phyloP scores from a whole-genome alignment of 202 grass and related monocot species.

The Hordeum pubiflorum region DNA sequence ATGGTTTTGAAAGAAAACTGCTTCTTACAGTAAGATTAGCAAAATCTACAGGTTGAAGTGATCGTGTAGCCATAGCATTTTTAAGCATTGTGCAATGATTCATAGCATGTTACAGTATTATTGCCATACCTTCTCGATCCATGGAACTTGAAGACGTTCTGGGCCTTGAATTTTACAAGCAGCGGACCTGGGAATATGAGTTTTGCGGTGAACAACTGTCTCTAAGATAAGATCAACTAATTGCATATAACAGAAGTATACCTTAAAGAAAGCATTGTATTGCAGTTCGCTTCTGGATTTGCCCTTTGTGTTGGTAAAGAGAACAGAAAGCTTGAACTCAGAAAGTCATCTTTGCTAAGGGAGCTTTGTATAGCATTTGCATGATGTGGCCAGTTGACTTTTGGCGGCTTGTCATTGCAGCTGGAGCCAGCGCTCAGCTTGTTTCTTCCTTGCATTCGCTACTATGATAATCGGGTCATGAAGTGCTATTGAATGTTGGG shows the following conservation, averaged over 20 bases:
- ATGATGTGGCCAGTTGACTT: constrained; percentile 60
- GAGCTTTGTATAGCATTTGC: constrained; percentile 38
- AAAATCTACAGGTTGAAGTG: constrained; percentile 1
- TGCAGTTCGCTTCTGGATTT: constrained; percentile 24
- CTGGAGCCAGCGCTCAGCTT: constrained; percentile 13
- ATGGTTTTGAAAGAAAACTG: background rate
- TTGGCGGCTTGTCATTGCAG: constrained; percentile 37
- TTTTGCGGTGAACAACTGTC: background rate
- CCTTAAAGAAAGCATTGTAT: constrained; percentile 53
- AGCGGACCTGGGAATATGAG: constrained; percentile 40
- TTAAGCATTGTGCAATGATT: background rate
- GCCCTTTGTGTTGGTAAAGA: constrained; percentile 75
- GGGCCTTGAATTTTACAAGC: constrained; percentile 46
- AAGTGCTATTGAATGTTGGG: background rate
- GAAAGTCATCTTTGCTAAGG: constrained; percentile 45
- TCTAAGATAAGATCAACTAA: background rate
- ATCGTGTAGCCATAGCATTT: background rate
- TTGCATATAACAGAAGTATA: constrained; percentile 18
- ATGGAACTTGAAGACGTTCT: constrained; percentile 46
- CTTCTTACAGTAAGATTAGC: background rate
- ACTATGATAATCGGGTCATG: background rate
- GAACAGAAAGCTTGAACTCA: constrained; percentile 71
- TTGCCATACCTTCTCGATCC: constrained; percentile 61
- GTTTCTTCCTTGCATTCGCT: constrained; percentile 24
- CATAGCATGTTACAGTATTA: background rate